Evolutionary conservation across 2,329 filamentous ascomycete species (phyloP), one percentile per base, ranked within the genome.

Genomic region (Talaromyces piceae): DNA sequence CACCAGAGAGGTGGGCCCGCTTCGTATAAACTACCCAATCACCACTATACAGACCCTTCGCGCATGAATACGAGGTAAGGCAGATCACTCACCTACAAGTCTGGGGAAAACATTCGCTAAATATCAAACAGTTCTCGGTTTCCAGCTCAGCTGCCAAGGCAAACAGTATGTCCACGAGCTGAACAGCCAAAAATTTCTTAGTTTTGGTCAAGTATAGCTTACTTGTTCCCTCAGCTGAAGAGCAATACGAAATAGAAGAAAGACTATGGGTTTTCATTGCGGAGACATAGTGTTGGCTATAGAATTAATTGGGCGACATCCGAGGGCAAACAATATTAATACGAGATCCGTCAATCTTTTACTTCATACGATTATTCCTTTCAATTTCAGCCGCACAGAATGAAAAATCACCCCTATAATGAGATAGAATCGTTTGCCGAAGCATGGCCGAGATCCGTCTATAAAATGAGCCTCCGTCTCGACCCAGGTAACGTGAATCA

Each of bases 361-460:
- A 18, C 39, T 43, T 9, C 12, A 43, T 25, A 23, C 6, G 22
- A 2, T 43, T 16, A 6, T 43, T n/a, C 2, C 12, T 25, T 13
- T 25, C 39, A 6, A 43, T n/a, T 43, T 5, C 16, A 25, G 39
- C 20, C 25, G 39, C 23, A 26, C 20, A n/a, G n/a, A n/a, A n/a
- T n/a, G n/a, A n/a, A n/a, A n/a, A n/a, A 8, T n/a, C 39, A 43
- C 11, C 2, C n/a, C n/a, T 30, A 7, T 30, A 30, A 7, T 26
- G 8, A 43, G 11, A 43, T 25, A 26, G 13, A 30, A 30, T 30
- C 7, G 7, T 4, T 11, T 12, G 39, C 20, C 3, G 11, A 43
- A 25, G 20, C 39, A 43, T 43, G 39, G n/a, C 39, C 39, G 39
- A 43, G 39, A 43, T 43, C 39, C 39, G 39, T 43, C 39, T 43